Conservation (phyloP, 257 asterid genomes). For the Ehretia macrophylla region DNA sequence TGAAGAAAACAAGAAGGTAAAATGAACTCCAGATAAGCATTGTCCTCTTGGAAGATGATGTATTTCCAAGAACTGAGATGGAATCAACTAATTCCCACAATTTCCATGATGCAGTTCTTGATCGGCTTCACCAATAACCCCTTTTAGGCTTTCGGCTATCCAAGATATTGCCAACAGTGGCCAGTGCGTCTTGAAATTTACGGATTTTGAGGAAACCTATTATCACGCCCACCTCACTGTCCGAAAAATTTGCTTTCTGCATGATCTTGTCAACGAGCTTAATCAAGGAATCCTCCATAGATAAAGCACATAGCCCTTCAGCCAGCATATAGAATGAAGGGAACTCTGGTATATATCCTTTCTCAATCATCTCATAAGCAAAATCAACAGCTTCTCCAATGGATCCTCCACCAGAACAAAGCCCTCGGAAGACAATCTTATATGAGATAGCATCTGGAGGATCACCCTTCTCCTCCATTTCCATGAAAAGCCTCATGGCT, state of each 20-base stretch:
- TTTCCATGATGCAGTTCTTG: no score
- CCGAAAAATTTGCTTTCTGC: slow-evolving; percentile 49
- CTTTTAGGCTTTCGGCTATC: slow-evolving; percentile 44
- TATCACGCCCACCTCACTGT: slow-evolving; percentile 62
- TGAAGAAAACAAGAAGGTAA: no score
- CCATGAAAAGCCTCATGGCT: slow-evolving; percentile 75
- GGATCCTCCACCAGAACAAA: slow-evolving; percentile 82
- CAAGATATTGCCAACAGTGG: slow-evolving; percentile 51
- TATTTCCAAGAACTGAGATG: no score
- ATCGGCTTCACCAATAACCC: slow-evolving; percentile 30
- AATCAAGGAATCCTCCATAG: slow-evolving; percentile 69
- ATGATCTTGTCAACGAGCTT: slow-evolving; percentile 55
- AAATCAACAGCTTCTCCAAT: slow-evolving; percentile 89
- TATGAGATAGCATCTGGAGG: slow-evolving; percentile 84
- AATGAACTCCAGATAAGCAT: no score
- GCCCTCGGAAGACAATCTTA: slow-evolving; percentile 69
- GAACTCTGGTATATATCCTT: slow-evolving; percentile 63
- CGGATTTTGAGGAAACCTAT: slow-evolving; percentile 72
- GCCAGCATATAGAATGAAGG: slow-evolving; percentile 72
- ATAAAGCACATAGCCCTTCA: slow-evolving; percentile 71
- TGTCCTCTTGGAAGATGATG: no score
- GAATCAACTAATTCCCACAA: no score
- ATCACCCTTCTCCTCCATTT: slow-evolving; percentile 77
- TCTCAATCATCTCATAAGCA: slow-evolving; percentile 66
- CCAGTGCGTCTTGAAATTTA: slow-evolving; percentile 71